phyloP scores from a whole-genome alignment of 2,329 filamentous ascomycete genomes.

The Pseudovirgaria hyperparasitica region DNA sequence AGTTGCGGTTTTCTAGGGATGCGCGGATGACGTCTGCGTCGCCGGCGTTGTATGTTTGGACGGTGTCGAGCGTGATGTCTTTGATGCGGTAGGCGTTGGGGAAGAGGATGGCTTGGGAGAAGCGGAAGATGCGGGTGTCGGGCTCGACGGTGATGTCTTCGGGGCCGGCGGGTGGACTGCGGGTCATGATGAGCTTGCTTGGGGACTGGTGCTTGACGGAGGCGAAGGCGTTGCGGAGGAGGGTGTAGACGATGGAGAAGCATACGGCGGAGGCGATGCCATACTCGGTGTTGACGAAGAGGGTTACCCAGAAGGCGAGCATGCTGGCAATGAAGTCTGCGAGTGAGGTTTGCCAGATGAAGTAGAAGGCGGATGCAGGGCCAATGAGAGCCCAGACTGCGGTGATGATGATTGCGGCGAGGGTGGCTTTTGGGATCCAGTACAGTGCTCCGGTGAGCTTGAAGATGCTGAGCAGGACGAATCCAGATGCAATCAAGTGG shows the following conservation, averaged over 20 bases:
- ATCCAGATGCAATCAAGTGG: constrained; percentile 46
- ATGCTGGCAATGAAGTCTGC: constrained; percentile 52
- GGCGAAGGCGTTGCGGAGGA: constrained; percentile 46
- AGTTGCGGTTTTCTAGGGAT: constrained; percentile 32
- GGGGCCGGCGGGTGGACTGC: constrained; percentile 6
- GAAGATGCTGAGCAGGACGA: constrained; percentile 50
- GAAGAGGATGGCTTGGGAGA: constrained; percentile 47
- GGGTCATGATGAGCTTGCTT: constrained; percentile 10
- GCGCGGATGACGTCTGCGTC: constrained; percentile 24
- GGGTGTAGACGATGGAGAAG: constrained; percentile 35
- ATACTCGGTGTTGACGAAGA: constrained; percentile 47
- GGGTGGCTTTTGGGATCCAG: constrained; percentile 55
- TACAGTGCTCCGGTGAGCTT: constrained; percentile 48
- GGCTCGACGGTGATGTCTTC: constrained; percentile 19
- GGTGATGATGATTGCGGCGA: constrained; percentile 54
- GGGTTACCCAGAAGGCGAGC: constrained; percentile 51
- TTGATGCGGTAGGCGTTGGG: constrained; percentile 46
- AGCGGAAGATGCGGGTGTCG: constrained; percentile 44
- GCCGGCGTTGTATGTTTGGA: constrained; percentile 35
- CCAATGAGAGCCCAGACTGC: constrained; percentile 51
- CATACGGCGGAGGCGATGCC: constrained; percentile 47
- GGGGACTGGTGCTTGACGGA: constrained; percentile 12
- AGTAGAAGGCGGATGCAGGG: constrained; percentile 45
- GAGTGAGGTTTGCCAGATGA: constrained; percentile 51
- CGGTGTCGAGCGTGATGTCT: constrained; percentile 34